Evolutionary conservation across 2,329 filamentous ascomycete genomes (phyloP).

Genomic region (Ascomycota sp.): DNA sequence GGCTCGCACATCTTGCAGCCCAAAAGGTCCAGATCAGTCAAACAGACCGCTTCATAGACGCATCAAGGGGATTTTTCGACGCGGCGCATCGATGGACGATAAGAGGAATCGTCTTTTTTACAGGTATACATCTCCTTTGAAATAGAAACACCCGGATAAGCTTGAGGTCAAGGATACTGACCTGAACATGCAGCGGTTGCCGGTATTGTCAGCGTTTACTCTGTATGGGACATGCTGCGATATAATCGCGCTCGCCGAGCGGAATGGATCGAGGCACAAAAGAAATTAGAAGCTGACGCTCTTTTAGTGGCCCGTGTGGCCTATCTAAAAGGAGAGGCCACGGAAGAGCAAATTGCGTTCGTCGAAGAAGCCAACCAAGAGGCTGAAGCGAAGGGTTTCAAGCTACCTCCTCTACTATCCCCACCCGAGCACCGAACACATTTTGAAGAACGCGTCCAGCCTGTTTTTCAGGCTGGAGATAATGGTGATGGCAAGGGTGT

Average conservation of each 20-base stretch:
- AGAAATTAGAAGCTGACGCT: slow-evolving; percentile 30
- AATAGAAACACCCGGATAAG: no score
- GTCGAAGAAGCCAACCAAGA: slow-evolving; percentile 35
- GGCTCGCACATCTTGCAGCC: slow-evolving; percentile 47
- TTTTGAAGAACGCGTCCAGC: slow-evolving; percentile 15
- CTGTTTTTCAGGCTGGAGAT: slow-evolving; percentile 6
- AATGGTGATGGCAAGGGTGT: slow-evolving; percentile 15
- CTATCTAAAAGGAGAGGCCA: slow-evolving; percentile 37
- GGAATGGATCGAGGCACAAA: slow-evolving; percentile 36
- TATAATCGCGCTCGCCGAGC: slow-evolving; percentile 38
- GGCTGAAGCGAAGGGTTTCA: slow-evolving; percentile 22
- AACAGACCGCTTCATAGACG: slow-evolving; percentile 28
- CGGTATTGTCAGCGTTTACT: slow-evolving; percentile 34
- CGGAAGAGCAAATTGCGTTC: slow-evolving; percentile 31
- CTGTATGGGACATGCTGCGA: slow-evolving; percentile 38
- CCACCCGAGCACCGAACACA: slow-evolving; percentile 19
- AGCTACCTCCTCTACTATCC: slow-evolving; percentile 30
- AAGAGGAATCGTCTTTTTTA: slow-evolving; percentile 32
- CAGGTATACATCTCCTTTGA: slow-evolving; percentile 18
- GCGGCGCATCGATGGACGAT: slow-evolving; percentile 35
- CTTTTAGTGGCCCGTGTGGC: slow-evolving; percentile 36
- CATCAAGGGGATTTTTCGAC: slow-evolving; percentile 29
- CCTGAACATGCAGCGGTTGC: slow-evolving; percentile 22
- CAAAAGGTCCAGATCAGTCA: slow-evolving; percentile 35
- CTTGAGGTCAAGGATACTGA: not conserved